phyloP scores from a whole-genome alignment of 768 basidiomycete species.

The Calocera cornea region DNA sequence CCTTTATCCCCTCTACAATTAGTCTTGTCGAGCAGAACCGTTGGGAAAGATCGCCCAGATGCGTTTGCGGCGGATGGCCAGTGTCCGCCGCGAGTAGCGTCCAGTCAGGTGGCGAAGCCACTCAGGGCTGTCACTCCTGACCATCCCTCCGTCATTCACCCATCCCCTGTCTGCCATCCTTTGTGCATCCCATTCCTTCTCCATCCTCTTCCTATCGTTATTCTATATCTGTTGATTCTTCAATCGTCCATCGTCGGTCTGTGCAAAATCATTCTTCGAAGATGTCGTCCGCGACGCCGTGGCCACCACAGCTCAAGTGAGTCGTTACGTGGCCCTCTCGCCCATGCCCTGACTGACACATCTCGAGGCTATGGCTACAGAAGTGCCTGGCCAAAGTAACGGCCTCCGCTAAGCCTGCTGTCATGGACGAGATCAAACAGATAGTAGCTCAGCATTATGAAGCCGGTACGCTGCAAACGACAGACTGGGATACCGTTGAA shows the following conservation, averaged over 20 bases:
- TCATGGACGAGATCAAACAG: conserved; percentile 88
- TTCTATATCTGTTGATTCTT: neutral
- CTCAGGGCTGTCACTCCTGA: neutral
- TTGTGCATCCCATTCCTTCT: neutral
- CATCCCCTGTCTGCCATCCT: neutral
- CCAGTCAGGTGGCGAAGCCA: neutral
- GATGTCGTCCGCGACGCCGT: conserved; percentile 13
- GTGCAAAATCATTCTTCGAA: neutral
- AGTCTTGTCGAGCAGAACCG: neutral
- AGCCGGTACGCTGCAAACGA: conserved; percentile 75
- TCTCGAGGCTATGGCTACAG: conserved; percentile 79
- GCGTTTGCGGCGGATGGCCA: too few relatives aligned
- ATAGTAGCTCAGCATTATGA: conserved; percentile 89
- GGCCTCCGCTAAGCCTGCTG: conserved; percentile 70
- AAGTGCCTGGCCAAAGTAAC: conserved; percentile 86
- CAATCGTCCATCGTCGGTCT: neutral
- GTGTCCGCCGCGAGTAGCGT: neutral
- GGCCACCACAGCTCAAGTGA: conserved; percentile 21
- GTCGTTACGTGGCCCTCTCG: neutral
- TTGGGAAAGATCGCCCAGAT: neutral
- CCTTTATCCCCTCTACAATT: neutral
- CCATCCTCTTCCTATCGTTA: neutral
- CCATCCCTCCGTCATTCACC: neutral
- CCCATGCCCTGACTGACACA: neutral
- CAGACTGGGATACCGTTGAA: conserved; percentile 82